Evolutionary conservation across 2,329 filamentous ascomycete species (phyloP).

Genomic region (Teratosphaeria gauchensis): DNA sequence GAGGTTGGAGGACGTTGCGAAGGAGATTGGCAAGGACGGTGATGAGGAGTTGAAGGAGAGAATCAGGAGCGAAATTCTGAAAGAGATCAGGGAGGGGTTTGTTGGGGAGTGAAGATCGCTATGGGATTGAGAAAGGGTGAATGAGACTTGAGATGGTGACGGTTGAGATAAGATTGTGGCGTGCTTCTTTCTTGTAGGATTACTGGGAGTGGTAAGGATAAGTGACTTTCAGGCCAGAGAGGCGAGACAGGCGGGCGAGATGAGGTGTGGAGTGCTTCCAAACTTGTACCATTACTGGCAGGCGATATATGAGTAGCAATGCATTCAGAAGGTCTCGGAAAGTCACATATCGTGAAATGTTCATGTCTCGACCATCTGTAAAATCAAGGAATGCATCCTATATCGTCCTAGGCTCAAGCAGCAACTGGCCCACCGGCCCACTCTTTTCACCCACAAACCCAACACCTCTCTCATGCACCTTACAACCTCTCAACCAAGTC

Average conservation of each 20-base stretch:
- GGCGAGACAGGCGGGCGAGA: neutral
- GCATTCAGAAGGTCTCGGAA: neutral
- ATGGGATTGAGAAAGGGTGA: neutral
- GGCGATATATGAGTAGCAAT: neutral
- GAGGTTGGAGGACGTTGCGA: neutral
- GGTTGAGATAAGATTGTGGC: neutral
- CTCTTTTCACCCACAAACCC: conserved; percentile 51
- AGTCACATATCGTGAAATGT: neutral
- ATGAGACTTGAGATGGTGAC: neutral
- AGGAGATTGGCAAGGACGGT: neutral
- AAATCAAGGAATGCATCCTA: neutral
- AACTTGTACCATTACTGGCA: no score
- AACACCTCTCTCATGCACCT: conserved; percentile 61
- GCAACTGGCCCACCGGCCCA: conserved; percentile 39
- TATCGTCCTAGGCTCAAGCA: conserved; percentile 40
- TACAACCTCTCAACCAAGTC: conserved; percentile 73
- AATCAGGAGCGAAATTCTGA: neutral
- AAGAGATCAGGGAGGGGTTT: neutral
- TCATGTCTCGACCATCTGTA: neutral
- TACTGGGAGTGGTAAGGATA: neutral
- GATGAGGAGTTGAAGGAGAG: neutral
- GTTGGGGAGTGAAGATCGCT: neutral
- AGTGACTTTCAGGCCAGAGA: neutral
- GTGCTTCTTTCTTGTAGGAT: neutral
- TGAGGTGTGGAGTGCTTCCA: neutral